Evolutionary conservation across 306 rosid species (phyloP).

Genomic region (Styphnolobium japonicum): DNA sequence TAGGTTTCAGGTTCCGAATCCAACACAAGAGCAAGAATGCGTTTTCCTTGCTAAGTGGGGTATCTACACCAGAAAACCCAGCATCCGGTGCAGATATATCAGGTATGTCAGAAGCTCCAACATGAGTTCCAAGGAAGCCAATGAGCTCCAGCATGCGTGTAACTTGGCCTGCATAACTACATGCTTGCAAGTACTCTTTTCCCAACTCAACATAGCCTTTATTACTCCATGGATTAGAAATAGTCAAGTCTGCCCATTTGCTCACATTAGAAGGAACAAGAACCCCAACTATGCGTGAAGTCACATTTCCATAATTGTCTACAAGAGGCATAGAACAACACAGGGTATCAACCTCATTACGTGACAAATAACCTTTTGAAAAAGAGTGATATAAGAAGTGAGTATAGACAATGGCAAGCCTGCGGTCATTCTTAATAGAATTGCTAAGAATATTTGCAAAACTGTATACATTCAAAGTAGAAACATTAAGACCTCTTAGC

Average conservation of each 20-base stretch:
- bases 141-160: neutral
- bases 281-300: neutral
- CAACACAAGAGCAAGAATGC: constrained; percentile 49
- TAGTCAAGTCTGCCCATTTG: constrained; percentile 45
- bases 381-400: constrained; percentile 47
- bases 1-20: constrained; percentile 18
- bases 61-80: constrained; percentile 28
- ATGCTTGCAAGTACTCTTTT: constrained; percentile 27
- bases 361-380: neutral
- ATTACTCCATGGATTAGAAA: constrained; percentile 46
- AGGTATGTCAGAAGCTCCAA: constrained; percentile 55
- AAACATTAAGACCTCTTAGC: constrained; percentile 30
- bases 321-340: constrained; percentile 41
- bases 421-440: neutral
- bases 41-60: constrained; percentile 41
- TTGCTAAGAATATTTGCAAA: constrained; percentile 22
- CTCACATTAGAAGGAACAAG: constrained; percentile 54
- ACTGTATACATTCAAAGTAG: neutral
- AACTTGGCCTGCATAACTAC: constrained; percentile 19
- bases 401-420: constrained; percentile 17
- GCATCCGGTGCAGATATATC: constrained; percentile 40
- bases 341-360: neutral
- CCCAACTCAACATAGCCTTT: constrained; percentile 45
- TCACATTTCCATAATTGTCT: constrained; percentile 33
- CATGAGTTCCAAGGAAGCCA: constrained; percentile 26